Base-by-base conservation (phyloP, 331 rosid species). In the Malus hybrid region DNA sequence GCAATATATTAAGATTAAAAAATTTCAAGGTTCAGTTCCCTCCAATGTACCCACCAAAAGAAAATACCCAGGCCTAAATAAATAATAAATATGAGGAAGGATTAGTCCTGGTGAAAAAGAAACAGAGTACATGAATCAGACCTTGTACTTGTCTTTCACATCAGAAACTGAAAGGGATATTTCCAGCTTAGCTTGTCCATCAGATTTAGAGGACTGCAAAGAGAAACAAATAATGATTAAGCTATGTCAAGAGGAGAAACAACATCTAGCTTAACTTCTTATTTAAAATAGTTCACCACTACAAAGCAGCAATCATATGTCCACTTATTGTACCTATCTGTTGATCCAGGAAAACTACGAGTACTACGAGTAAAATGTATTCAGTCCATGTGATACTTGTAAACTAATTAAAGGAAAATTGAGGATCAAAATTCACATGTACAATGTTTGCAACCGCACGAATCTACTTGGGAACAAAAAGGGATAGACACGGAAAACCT, bases 101-200 rank as follows among this genome's bases (percentile, higher is more conserved):
- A 52, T 63, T 52, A 30, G n/a, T 53, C 32, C 19, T 19, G 63
- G 29, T 1, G 64, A 33, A 68, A 67, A 70, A 14, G 39, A 50
- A 74, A 62, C 32, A 66, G 7, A 65, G 34, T 67, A 65, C 69
- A 66, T 15, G 36, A 67, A 71, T 50, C 77, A 42, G 67, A 90
- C 99, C 92, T 87, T 92, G 85, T 91, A 94, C 77, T 57, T 82
- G 82, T 77, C 82, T 84, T 82, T 87, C 70, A 90, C 88, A 57
- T 88, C 84, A 39, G 89, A 88, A 71, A 85, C 81, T 55, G 91
- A 79, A 82, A 87, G 78, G 73, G 77, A 70, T 12, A 88, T 71
- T 15, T 82, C 84, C 74, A 74, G 68, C 66, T 44, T 70, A 24
- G 76, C 78, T 53, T 85, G 79, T 55, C 57, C 77, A 67, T 84